These are phyloP conservation scores for Colletotrichum echinochloae DNA, from an alignment of 2,329 filamentous ascomycete species.

Conservation along the genomic window DNA sequence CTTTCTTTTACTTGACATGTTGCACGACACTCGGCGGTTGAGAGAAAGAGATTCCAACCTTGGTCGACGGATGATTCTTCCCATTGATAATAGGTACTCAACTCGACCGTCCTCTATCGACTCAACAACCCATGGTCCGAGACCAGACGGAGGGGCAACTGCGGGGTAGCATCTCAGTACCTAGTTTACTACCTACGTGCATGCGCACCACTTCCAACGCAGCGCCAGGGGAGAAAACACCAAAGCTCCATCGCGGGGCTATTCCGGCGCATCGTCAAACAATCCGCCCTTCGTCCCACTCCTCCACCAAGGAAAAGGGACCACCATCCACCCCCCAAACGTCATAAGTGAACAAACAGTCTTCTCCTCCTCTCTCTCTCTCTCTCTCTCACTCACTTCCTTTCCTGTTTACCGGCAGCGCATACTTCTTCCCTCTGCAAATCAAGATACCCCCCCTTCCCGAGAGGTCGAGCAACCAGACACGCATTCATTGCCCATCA, in stretches of 20 bases:
- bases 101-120: neutral
- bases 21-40: neutral
- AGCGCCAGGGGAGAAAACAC: slow-evolving; percentile 23
- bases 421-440: neutral
- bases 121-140: neutral
- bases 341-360: slow-evolving; percentile 25
- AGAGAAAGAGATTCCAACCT: no score
- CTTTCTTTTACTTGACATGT: neutral
- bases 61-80: neutral
- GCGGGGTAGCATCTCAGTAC: slow-evolving; percentile 32
- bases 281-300: slow-evolving; percentile 20
- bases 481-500: slow-evolving; percentile 44
- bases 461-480: neutral
- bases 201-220: slow-evolving; percentile 16
- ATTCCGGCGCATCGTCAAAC: slow-evolving; percentile 26
- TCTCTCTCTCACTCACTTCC: neutral
- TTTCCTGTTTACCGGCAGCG: neutral
- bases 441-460: slow-evolving; percentile 4
- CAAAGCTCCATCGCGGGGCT: slow-evolving; percentile 40
- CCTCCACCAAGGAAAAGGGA: slow-evolving; percentile 18
- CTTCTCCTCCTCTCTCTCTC: neutral
- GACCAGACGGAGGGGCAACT: slow-evolving; percentile 39
- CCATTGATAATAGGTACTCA: neutral
- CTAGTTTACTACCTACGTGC: neutral
- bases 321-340: slow-evolving; percentile 21